Base-by-base conservation (phyloP, 305 asterid genomes). In the Fraxinus dipetala region DNA sequence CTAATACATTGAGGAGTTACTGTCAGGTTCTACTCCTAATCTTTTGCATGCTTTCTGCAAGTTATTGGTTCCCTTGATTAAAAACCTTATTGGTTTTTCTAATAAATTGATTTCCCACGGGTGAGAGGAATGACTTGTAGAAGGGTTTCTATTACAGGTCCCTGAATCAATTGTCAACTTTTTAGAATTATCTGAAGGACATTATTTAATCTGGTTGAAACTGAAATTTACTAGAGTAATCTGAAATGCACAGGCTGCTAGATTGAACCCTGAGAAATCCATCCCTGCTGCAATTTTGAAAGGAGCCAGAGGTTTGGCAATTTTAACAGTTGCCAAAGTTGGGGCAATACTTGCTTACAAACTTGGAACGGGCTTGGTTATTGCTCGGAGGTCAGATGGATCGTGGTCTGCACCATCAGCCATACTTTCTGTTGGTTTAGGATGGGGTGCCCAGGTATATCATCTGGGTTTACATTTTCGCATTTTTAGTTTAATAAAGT, bases 331-430 rank as follows among this genome's bases (percentile, higher is more conserved):
- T 76, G 98, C 92, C 76, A 94, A 96, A 92, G 98, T 91, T 83
- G 99, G 98, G 61, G 92, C 87, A 70, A 79, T 96, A 61, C 90
- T 96, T 82, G 63, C 98, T 43, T 96, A 96, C 87, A 96, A 96
- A 88, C 89, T 94, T 82, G 99, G 99, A 36, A 93, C 97, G 69
- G 99, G 98, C 79, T 87, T 96, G 90, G 99, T 96, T 67, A 89
- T 96, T 85, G 91, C 98, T 80, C 89, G 95, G 83, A 90, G 95
- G 85, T 89, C 96, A 80, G 98, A 96, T 87, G 98, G 99, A 34
- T 92, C 98, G 20, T 96, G 99, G 99, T 96, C 99, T 78, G 98
- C 99, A 80, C 98, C 98, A 79, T 96, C 99, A 84, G 98, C 98
- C 86, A 90, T 96, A 78, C 84, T 89, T 35, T 95, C 98, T 36